phyloP scores from a whole-genome alignment of 345 rosid species.

The Eucalyptus rudis region DNA sequence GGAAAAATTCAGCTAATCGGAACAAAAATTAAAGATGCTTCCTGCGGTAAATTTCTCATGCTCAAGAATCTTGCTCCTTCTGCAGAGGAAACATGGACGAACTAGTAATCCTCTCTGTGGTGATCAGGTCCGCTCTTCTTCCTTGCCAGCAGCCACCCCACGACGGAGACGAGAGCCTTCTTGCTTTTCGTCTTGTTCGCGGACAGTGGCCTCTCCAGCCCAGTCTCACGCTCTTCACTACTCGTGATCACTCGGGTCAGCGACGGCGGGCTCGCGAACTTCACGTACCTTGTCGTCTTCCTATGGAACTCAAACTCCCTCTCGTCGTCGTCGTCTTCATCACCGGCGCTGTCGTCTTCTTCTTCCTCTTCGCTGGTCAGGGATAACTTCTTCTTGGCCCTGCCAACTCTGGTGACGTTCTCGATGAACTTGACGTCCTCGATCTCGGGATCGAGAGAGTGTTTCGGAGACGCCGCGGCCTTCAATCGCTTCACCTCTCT shows the following conservation, averaged over 20 bases:
- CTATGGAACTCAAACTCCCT: conserved; percentile 26
- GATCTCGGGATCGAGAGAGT: conserved; percentile 10
- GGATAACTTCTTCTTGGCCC: background rate
- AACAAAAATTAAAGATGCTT: background rate
- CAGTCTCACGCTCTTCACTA: background rate
- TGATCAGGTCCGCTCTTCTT: conserved; percentile 11
- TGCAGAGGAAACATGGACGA: background rate
- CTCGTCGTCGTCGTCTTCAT: background rate
- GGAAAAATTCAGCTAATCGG: background rate
- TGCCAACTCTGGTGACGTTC: conserved; percentile 3
- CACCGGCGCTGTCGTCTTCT: background rate
- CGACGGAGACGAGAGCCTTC: conserved; percentile 26
- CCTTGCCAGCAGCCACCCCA: conserved; percentile 44
- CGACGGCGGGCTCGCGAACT: conserved; percentile 51
- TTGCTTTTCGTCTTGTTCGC: conserved; percentile 15
- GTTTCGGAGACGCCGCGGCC: conserved; percentile 5
- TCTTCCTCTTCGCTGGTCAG: background rate
- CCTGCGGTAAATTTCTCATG: background rate
- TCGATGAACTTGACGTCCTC: conserved; percentile 34
- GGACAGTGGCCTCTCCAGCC: conserved; percentile 9
- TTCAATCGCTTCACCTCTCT: conserved; percentile 26
- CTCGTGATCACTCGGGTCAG: conserved; percentile 22
- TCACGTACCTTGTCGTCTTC: conserved; percentile 44
- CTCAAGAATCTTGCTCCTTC: background rate
- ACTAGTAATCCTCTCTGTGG: background rate